Evolutionary conservation across 257 asterid species (phyloP).

Genomic region (Forsythia suspensa): DNA sequence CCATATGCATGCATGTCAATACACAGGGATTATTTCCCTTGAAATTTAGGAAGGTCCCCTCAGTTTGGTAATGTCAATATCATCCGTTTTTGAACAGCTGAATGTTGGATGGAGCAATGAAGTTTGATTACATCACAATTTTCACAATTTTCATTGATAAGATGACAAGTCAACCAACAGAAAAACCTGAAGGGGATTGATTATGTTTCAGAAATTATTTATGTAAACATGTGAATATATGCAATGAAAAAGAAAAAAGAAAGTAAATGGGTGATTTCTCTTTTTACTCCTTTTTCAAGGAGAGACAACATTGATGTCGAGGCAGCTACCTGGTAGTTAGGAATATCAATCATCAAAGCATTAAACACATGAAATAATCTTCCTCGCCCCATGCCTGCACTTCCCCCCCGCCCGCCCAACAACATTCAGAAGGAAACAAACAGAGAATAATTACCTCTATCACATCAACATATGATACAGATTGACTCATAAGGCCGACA

Average conservation of each 20-base stretch:
- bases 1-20: background rate
- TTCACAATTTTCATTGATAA: background rate
- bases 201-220: background rate
- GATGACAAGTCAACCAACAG: background rate
- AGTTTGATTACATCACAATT: background rate
- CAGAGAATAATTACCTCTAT: background rate
- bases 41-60: background rate
- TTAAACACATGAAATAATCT: background rate
- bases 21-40: background rate
- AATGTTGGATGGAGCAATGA: background rate
- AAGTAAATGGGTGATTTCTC: background rate
- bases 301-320: background rate
- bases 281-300: background rate
- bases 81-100: background rate
- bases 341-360: background rate
- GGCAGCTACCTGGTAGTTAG: background rate
- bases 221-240: background rate
- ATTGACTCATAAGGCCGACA: background rate
- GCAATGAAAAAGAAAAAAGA: background rate
- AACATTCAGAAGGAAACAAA: background rate
- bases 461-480: background rate
- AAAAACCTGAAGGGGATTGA: background rate
- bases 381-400: background rate
- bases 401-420: background rate
- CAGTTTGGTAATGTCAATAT: background rate